phyloP scores from a whole-genome alignment of 1,139 yeast genomes.

The Candida mesenterica region DNA sequence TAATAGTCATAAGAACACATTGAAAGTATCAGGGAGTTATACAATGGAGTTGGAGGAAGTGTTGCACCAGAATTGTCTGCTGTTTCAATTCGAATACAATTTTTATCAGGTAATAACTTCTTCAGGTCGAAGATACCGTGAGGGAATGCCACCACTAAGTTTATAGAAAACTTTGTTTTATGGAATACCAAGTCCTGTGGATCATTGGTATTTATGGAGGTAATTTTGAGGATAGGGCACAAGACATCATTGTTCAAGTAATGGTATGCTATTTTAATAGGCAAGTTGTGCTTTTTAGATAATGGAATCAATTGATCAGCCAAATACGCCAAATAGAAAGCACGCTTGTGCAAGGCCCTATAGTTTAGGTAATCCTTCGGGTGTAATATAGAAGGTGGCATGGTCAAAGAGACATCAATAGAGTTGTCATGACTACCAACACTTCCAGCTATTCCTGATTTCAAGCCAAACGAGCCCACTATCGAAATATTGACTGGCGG shows the following conservation, averaged over 20 bases:
- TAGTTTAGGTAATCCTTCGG: constrained; percentile 89
- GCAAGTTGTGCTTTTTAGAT: constrained; percentile 53
- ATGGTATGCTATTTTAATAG: constrained; percentile 54
- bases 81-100: constrained; percentile 69
- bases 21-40: constrained; percentile 76
- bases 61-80: constrained; percentile 36
- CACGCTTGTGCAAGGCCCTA: constrained; percentile 84
- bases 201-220: constrained; percentile 48
- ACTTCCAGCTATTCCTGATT: constrained; percentile 60
- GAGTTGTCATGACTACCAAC: constrained; percentile 49
- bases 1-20: constrained; percentile 68
- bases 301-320: constrained; percentile 60
- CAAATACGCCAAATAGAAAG: constrained; percentile 79
- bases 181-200: constrained; percentile 53
- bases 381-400: constrained; percentile 75
- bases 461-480: constrained; percentile 87
- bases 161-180: constrained; percentile 69
- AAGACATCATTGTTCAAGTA: constrained; percentile 65
- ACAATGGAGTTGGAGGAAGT: constrained; percentile 76
- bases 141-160: constrained; percentile 73
- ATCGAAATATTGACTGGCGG: constrained; percentile 78
- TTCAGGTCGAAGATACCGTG: constrained; percentile 67
- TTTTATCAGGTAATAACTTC: constrained; percentile 75
- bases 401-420: constrained; percentile 75
- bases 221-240: constrained; percentile 61